These are phyloP conservation scores for Stropharia rugosoannulata DNA, from an alignment of 768 basidiomycete species.

Conservation along the genomic window DNA sequence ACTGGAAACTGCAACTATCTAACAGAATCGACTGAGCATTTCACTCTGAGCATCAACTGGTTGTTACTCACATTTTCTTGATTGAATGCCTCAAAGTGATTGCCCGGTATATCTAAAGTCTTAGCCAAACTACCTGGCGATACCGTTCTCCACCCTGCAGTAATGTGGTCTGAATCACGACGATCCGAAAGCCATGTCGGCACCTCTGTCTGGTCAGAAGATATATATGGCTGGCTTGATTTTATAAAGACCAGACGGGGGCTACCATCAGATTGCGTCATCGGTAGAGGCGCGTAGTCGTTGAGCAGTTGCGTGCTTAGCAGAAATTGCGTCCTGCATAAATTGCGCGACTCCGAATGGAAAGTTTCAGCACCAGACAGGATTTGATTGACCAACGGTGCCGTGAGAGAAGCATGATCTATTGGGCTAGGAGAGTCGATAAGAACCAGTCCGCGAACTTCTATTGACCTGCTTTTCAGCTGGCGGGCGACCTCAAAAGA, in stretches of 20 bases:
- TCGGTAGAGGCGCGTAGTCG: constrained; percentile 38
- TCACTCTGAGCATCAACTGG: not conserved
- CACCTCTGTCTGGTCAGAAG: constrained; percentile 30
- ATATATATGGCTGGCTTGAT: constrained; percentile 46
- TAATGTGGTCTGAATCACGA: constrained; percentile 26
- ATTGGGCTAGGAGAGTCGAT: constrained; percentile 68
- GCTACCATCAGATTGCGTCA: constrained; percentile 14
- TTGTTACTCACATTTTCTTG: constrained; percentile 39
- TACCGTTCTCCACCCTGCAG: constrained; percentile 48
- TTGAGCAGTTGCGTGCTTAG: constrained; percentile 47
- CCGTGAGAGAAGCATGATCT: constrained; percentile 50
- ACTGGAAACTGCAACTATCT: constrained; percentile 15
- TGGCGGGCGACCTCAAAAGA: constrained; percentile 64
- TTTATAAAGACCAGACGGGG: constrained; percentile 50
- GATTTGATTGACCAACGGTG: constrained; percentile 49
- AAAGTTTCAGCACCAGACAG: constrained; percentile 26
- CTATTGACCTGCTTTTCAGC: constrained; percentile 34
- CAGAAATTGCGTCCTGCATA: constrained; percentile 48
- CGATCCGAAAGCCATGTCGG: constrained; percentile 56
- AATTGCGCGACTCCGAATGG: constrained; percentile 27
- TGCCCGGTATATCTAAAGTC: constrained; percentile 57
- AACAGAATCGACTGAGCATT: not conserved
- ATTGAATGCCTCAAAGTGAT: constrained; percentile 65
- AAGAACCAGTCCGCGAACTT: constrained; percentile 57
- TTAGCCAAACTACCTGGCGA: constrained; percentile 31